Evolutionary conservation across 2,329 filamentous ascomycete species (phyloP).

Genomic region (Aureobasidium namibiae): DNA sequence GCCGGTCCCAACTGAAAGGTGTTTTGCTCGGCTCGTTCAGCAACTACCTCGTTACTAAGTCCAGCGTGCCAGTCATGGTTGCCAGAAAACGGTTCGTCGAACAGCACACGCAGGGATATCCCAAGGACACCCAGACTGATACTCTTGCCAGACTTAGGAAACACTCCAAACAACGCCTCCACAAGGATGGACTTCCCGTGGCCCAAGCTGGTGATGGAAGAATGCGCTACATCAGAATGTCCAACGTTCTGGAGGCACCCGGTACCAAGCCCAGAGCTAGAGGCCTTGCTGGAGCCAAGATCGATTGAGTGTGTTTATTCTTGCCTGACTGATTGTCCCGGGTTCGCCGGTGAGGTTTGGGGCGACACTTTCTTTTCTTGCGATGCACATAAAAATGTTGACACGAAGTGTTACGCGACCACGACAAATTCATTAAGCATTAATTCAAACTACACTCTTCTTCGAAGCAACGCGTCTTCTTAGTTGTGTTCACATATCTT

Average conservation of each 20-base stretch:
- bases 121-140: slow-evolving; percentile 8
- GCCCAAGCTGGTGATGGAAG: slow-evolving; percentile 15
- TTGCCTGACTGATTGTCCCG: neutral
- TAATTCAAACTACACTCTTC: slow-evolving; percentile 5
- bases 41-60: slow-evolving; percentile 95
- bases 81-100: slow-evolving; percentile 55
- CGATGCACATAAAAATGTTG: neutral
- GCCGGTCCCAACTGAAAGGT: slow-evolving; percentile 85
- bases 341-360: neutral
- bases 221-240: slow-evolving; percentile 16
- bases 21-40: slow-evolving; percentile 94
- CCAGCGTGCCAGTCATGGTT: slow-evolving; percentile 95
- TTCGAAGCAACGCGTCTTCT: neutral
- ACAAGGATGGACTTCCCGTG: slow-evolving; percentile 17
- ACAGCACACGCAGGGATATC: neutral
- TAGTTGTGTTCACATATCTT: neutral
- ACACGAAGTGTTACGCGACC: slow-evolving; percentile 8
- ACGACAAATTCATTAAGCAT: slow-evolving; percentile 6
- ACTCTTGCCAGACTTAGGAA: slow-evolving; percentile 13
- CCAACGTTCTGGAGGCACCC: slow-evolving; percentile 17
- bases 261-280: slow-evolving; percentile 13
- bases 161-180: slow-evolving; percentile 15
- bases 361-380: neutral
- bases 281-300: slow-evolving; percentile 16
- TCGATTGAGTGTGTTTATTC: neutral